Percentiles rank a stretch among this genome's conserved stretches.
Evolutionary conservation across 805 yeast genomes (phyloP).

Genomic region (Candida pseudofarinosa): DNA sequence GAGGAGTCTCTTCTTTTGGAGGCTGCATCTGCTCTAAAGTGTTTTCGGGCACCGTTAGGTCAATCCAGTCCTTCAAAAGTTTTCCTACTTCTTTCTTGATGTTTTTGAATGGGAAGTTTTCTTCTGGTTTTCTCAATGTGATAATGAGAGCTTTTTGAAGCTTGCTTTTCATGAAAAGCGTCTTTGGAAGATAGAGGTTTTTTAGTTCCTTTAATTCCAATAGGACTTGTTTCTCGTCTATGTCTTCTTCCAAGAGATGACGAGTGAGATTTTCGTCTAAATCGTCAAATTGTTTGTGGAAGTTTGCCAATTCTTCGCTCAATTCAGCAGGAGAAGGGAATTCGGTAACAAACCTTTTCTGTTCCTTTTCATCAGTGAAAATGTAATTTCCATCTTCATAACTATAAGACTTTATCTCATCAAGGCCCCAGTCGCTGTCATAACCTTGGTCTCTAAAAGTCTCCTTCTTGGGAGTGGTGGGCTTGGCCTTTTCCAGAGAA

Average conservation of each 20-base stretch:
- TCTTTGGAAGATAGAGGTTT: slow-evolving; percentile 22
- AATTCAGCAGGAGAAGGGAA: slow-evolving; percentile 24
- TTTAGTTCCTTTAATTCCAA: slow-evolving; percentile 14
- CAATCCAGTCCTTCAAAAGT: slow-evolving; percentile 19
- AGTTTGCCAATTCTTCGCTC: slow-evolving; percentile 11
- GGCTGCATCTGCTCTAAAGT: slow-evolving; percentile 10
- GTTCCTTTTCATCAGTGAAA: slow-evolving; percentile 29
- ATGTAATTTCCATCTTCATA: slow-evolving; percentile 28
- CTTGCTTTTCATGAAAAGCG: slow-evolving; percentile 26
- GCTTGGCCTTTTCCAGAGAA: slow-evolving; percentile 4
- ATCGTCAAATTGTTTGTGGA: slow-evolving; percentile 15
- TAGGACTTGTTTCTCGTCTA: slow-evolving; percentile 15
- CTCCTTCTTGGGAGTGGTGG: slow-evolving; percentile 3
- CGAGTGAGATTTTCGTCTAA: slow-evolving; percentile 9
- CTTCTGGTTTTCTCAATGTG: slow-evolving; percentile 25
- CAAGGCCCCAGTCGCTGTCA: slow-evolving; percentile 44
- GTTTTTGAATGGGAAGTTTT: slow-evolving; percentile 11
- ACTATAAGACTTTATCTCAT: slow-evolving; percentile 27
- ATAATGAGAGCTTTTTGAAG: slow-evolving; percentile 29
- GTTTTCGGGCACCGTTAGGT: slow-evolving; percentile 12
- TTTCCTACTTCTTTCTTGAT: slow-evolving; percentile 15
- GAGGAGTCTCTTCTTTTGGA: slow-evolving; percentile 4
- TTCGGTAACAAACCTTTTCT: slow-evolving; percentile 18
- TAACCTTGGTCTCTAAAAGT: slow-evolving; percentile 15
- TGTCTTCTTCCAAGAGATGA: slow-evolving; percentile 5